phyloP scores from a whole-genome alignment of 257 asterid genomes.

The Anisodus tanguticus region DNA sequence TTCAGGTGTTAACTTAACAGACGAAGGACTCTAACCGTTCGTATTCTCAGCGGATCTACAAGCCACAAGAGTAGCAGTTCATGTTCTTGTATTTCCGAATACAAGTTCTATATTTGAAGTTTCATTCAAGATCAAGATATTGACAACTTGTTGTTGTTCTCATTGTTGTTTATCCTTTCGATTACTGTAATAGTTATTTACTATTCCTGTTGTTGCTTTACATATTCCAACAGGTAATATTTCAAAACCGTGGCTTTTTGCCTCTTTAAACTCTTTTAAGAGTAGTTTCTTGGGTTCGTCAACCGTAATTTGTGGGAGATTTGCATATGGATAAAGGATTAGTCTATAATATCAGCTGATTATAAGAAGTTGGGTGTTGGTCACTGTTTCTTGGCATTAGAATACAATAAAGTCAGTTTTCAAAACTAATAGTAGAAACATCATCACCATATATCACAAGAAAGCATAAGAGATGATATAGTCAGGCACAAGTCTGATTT shows the following conservation, averaged over 20 bases:
- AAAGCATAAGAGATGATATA: not conserved
- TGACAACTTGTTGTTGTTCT: too few relatives aligned
- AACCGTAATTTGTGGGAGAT: not conserved
- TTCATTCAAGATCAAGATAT: too few relatives aligned
- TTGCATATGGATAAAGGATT: not conserved
- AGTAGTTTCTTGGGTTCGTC: not conserved
- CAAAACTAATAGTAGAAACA: not conserved
- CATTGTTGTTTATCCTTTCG: too few relatives aligned
- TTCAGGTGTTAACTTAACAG: too few relatives aligned
- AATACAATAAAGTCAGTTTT: not conserved
- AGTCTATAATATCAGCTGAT: not conserved
- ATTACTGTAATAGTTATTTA: too few relatives aligned
- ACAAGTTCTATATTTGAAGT: too few relatives aligned
- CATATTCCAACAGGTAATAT: not conserved
- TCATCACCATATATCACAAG: not conserved
- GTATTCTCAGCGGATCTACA: too few relatives aligned
- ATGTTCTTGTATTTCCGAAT: too few relatives aligned
- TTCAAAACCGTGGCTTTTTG: not conserved
- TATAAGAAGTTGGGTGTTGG: not conserved
- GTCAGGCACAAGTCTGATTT: not conserved
- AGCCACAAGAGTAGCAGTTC: too few relatives aligned
- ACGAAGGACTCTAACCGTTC: too few relatives aligned
- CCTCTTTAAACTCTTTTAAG: not conserved
- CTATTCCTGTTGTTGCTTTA: too few relatives aligned
- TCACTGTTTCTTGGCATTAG: too few relatives aligned